Conservation (phyloP, 371 early-diverging fungal species). For the Syncephalastrum racemosum region DNA sequence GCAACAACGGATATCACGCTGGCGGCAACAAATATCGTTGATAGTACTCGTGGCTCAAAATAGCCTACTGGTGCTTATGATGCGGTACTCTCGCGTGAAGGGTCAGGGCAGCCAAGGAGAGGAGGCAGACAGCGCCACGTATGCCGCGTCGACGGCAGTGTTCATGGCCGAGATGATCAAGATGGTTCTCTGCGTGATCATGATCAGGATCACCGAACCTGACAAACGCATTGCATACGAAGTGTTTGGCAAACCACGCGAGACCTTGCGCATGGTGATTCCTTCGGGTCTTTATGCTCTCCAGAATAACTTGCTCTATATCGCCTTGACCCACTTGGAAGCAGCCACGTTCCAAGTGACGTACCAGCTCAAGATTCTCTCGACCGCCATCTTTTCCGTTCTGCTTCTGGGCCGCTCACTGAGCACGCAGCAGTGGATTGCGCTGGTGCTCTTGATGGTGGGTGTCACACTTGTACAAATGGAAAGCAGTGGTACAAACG, state of each 20-base stretch:
- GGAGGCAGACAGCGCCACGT: slow-evolving; percentile 56
- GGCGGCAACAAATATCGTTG: slow-evolving; percentile 54
- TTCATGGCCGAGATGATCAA: slow-evolving; percentile 66
- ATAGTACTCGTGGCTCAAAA: slow-evolving; percentile 60
- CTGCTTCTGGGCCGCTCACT: slow-evolving; percentile 70
- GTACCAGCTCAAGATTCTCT: slow-evolving; percentile 95
- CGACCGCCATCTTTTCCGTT: slow-evolving; percentile 92
- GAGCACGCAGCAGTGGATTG: slow-evolving; percentile 71
- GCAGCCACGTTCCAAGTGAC: slow-evolving; percentile 96
- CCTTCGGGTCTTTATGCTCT: slow-evolving; percentile 91
- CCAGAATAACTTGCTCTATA: slow-evolving; percentile 93
- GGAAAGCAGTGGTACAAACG: slow-evolving; percentile 30
- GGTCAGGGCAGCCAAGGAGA: slow-evolving; percentile 9
- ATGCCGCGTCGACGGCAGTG: slow-evolving; percentile 69
- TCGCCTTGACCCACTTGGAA: slow-evolving; percentile 83
- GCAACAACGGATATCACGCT: too few relatives aligned
- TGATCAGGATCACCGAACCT: slow-evolving; percentile 4
- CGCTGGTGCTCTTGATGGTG: slow-evolving; percentile 80
- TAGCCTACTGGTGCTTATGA: slow-evolving; percentile 63
- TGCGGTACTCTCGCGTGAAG: slow-evolving; percentile 58
- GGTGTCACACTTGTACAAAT: slow-evolving; percentile 91
- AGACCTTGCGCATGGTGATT: slow-evolving; percentile 67
- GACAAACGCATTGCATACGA: slow-evolving; percentile 43
- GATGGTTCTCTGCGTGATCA: slow-evolving; percentile 32
- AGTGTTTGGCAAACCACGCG: slow-evolving; percentile 51